Base-by-base conservation (phyloP, 2,329 filamentous ascomycete species). In the Cladosporium sp. region DNA sequence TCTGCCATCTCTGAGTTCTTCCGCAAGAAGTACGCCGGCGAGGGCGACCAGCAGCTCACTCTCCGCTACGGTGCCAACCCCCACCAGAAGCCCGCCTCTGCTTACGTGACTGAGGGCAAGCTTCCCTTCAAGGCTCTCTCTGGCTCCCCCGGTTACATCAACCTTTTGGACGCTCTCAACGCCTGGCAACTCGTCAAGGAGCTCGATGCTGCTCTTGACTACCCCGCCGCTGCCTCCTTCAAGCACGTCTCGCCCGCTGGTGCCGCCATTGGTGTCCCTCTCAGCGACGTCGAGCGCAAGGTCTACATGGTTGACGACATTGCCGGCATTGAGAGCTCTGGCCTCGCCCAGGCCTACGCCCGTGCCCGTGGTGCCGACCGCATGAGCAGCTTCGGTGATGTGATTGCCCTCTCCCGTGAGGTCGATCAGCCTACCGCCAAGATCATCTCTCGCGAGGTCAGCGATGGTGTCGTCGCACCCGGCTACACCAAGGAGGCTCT, bases 231-330 rank as follows among this genome's bases (percentile, higher is more conserved):
- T 30, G 93, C 94, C 63, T 96, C 91, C 74, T 99, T 99, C 87
- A 99, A 97, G 85, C 94, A 99, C 74, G 94, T 97, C 63, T 99
- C 94, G 9, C 94, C 94, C 19, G 94, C 94, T 43, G 94, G 94
- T 71, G 94, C 93, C 60, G 93, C 94, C 65, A 94, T 99, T 70
- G 94, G 92, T 66, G 86, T 94, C 6, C 90, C 92, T 20, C 83
- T 99, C 64, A 90, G 81, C 64, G 85, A 89, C 40, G 89, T 90
- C 55, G 94, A 99, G 84, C 88, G 90, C 76, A 95, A 96, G 79
- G 94, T 97, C 58, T 99, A 96, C 82, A 97, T 99, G 82, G 94
- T 99, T 60, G 90, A 96, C 71, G 94, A 97, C 72, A 95, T 99
- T 69, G 84, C 86, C 61, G 92, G 91, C 56, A 86, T 99, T 63